Conservation (phyloP, 352 stramenopile genomes). For the Globisporangium paroecandrum region DNA sequence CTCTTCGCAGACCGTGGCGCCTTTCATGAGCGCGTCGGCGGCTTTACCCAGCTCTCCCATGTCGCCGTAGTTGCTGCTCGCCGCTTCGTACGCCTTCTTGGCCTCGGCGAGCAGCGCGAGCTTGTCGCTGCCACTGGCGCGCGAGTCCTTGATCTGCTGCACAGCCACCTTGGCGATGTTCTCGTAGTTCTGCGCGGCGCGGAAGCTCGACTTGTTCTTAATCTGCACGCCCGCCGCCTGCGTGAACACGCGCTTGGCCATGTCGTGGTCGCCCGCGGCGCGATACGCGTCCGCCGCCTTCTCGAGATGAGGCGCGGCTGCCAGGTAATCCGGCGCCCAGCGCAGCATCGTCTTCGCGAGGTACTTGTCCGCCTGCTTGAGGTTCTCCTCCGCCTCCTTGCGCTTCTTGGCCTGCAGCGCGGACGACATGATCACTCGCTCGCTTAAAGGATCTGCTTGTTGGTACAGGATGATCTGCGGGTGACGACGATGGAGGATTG, state of each 20-base stretch:
- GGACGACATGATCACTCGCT: slow-evolving; percentile 4
- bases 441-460: not conserved
- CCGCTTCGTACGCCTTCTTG: slow-evolving; percentile 56
- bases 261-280: slow-evolving; percentile 56
- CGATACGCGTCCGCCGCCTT: slow-evolving; percentile 72
- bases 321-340: slow-evolving; percentile 63
- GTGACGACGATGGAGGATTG: not conserved
- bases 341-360: slow-evolving; percentile 67
- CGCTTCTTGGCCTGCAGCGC: slow-evolving; percentile 50
- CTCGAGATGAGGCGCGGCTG: slow-evolving; percentile 63
- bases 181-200: slow-evolving; percentile 68
- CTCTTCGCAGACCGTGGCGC: slow-evolving; percentile 43
- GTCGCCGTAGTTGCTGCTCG: slow-evolving; percentile 65
- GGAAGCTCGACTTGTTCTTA: slow-evolving; percentile 74
- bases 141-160: slow-evolving; percentile 68
- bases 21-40: slow-evolving; percentile 72
- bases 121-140: slow-evolving; percentile 21
- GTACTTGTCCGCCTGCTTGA: slow-evolving; percentile 57
- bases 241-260: slow-evolving; percentile 51
- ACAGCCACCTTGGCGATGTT: slow-evolving; percentile 68
- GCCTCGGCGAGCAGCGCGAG: slow-evolving; percentile 42
- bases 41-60: slow-evolving; percentile 84
- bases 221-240: slow-evolving; percentile 60
- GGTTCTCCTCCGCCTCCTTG: slow-evolving; percentile 41
- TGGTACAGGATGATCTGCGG: not conserved